Evolutionary conservation across 345 rosid species (phyloP).

Genomic region (Murraya koenigii): DNA sequence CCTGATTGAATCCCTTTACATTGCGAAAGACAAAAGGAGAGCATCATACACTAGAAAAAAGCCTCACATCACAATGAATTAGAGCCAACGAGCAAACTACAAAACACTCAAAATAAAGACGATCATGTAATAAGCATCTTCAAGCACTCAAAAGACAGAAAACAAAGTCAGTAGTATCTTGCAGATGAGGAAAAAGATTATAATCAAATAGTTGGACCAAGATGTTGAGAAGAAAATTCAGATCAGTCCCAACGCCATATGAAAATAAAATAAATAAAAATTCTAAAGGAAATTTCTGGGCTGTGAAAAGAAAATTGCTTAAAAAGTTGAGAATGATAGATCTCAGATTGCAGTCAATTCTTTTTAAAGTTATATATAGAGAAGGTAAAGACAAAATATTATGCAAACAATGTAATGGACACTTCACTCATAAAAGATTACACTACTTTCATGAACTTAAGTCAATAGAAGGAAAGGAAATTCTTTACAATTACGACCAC

Average conservation of each 20-base stretch:
- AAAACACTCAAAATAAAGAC: background rate
- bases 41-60: background rate
- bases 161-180: background rate
- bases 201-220: background rate
- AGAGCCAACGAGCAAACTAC: background rate
- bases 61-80: background rate
- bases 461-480: background rate
- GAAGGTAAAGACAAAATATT: background rate
- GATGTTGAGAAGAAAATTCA: background rate
- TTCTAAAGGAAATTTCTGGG: background rate
- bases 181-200: background rate
- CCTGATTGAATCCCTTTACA: background rate
- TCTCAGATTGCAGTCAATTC: background rate
- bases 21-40: background rate
- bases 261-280: background rate
- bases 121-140: background rate
- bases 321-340: background rate
- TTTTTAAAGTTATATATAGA: background rate
- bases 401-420: background rate
- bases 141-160: background rate
- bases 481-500: background rate
- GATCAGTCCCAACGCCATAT: background rate
- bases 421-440: background rate
- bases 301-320: background rate
- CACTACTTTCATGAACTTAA: background rate